Base-by-base conservation (phyloP, 768 basidiomycete genomes). In the Inosperma sp. region DNA sequence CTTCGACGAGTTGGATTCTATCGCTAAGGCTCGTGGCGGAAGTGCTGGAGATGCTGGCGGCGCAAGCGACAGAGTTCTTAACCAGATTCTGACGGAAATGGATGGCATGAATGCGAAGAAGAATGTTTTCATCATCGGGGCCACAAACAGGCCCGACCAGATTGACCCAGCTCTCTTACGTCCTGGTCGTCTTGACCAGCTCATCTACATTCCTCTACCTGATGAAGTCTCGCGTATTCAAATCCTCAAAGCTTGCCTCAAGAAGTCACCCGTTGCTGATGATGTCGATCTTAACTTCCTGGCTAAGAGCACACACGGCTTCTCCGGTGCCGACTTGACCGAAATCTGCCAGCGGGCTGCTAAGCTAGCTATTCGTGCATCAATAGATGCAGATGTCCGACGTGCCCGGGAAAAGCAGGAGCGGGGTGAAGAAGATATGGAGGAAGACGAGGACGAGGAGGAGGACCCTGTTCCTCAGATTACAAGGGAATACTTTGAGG, bases 1-100 rank as follows among this genome's bases (percentile, higher is more conserved):
- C 89, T 99, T 99, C 72, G 96, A 99, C 62, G 96, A 99, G 70
- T 78, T 99, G 68, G 96, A 99, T 69, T 96, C 95, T 13, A 98
- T 99, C 62, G 96, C 96, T 39, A 98, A 98, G 75, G 82, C 93
- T 47, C 91, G 96, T 72, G 96, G 96, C 55, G 81, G 82, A 63
- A 87, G 91, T 3, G 72, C 77, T 7, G 93, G 93, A 31, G 96
- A 98, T 70, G 96, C 72, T 48, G 96, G 96, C 56, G 96, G 96
- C 55, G 95, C 96, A 10, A 87, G 95, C 30, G 96, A 99, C 65
- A 92, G 96, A 74, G 96, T 98, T 13, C 79, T 99, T 52, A 97
- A 99, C 72, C 91, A 94, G 65, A 88, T 94, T 59, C 83, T 96
- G 6, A 96, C 94, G 53, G 94, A 97, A 72, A 96, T 97, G 93